phyloP scores from a whole-genome alignment of 306 rosid species.

The Fragaria ananassa region DNA sequence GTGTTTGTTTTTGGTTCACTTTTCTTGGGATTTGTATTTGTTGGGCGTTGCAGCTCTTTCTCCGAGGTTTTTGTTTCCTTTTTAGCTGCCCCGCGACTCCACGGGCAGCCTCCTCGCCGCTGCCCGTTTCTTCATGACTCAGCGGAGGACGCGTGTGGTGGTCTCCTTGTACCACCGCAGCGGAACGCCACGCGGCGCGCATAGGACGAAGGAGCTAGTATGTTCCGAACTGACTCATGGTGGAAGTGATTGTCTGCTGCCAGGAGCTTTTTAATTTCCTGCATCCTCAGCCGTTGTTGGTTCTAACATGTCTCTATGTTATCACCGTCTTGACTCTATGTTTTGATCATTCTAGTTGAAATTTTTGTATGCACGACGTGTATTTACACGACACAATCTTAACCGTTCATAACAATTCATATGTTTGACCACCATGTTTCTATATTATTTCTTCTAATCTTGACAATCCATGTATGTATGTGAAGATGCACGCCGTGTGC shows the following conservation, averaged over 20 bases:
- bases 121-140: slow-evolving; percentile 12
- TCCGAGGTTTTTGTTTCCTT: slow-evolving; percentile 37
- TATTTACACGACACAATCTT: too few species aligned
- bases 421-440: too few species aligned
- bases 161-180: slow-evolving; percentile 11
- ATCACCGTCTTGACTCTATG: neutral
- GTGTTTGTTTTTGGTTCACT: neutral
- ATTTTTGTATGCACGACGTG: too few species aligned
- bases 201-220: slow-evolving; percentile 1
- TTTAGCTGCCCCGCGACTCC: neutral
- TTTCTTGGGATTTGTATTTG: slow-evolving; percentile 30
- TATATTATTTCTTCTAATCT: too few species aligned
- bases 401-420: too few species aligned
- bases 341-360: too few species aligned
- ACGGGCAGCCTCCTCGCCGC: slow-evolving; percentile 13
- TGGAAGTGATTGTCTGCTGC: neutral
- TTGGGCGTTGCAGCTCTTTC: slow-evolving; percentile 15
- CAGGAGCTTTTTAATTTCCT: neutral
- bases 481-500: too few species aligned
- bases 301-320: neutral
- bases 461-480: too few species aligned
- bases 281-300: neutral
- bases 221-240: neutral
- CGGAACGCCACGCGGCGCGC: slow-evolving; percentile 31
- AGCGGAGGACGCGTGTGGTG: slow-evolving; percentile 45